phyloP scores from a whole-genome alignment of 345 rosid species.

The Euphorbia pulcherrima region DNA sequence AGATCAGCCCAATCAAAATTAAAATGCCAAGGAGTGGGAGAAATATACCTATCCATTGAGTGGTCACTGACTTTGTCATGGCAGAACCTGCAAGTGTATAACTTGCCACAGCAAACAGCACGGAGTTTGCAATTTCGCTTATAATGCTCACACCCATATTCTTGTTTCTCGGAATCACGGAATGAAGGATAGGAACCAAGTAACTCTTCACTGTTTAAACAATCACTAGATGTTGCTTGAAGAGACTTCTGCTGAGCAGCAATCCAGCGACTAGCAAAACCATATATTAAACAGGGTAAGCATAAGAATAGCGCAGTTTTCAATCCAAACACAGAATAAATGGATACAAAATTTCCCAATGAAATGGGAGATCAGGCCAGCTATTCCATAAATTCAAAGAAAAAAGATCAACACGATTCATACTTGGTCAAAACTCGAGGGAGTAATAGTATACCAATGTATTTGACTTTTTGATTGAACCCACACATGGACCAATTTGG shows the following conservation, averaged over 20 bases:
- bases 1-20: conserved; percentile 17
- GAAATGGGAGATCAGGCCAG: background rate
- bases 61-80: conserved; percentile 84
- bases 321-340: background rate
- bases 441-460: background rate
- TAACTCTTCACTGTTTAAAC: conserved; percentile 48
- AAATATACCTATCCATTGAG: conserved; percentile 65
- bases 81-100: conserved; percentile 68
- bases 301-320: conserved; percentile 9
- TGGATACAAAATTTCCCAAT: background rate
- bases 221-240: conserved; percentile 37
- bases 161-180: conserved; percentile 49
- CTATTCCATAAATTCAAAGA: background rate
- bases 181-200: conserved; percentile 61
- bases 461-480: background rate
- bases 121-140: conserved; percentile 75
- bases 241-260: conserved; percentile 62
- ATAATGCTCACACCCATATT: conserved; percentile 75
- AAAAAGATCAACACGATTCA: background rate
- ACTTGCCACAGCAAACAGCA: conserved; percentile 69
- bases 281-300: conserved; percentile 11
- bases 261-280: conserved; percentile 58
- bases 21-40: background rate
- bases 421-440: background rate
- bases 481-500: background rate